Percentiles rank a stretch among this genome's conserved stretches.
These are phyloP conservation scores for Trichoderma pleuroti DNA, from an alignment of 2,329 filamentous ascomycete genomes.

Conservation along the genomic window DNA sequence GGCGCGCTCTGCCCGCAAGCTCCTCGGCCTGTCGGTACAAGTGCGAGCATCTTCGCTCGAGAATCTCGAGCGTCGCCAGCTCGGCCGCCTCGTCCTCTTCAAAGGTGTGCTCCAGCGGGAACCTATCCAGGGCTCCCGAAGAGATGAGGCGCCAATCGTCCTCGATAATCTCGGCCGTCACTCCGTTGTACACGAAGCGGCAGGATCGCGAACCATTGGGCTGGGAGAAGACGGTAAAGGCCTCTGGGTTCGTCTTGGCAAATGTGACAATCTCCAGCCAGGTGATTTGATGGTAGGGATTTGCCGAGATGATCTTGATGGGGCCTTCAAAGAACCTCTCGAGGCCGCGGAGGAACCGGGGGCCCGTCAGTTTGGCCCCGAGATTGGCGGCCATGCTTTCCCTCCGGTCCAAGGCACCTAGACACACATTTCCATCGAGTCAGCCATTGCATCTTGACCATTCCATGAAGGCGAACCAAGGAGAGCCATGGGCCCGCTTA, in stretches of 20 bases:
- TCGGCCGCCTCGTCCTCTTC: slow-evolving; percentile 85
- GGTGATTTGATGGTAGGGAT: slow-evolving; percentile 63
- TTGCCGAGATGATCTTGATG: slow-evolving; percentile 51
- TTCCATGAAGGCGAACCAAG: no score
- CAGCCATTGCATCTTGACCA: neutral
- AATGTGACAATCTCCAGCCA: slow-evolving; percentile 88
- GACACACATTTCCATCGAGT: neutral
- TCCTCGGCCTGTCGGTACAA: slow-evolving; percentile 80
- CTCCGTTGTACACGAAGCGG: slow-evolving; percentile 77
- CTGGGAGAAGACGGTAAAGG: slow-evolving; percentile 69
- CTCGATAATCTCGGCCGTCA: slow-evolving; percentile 79
- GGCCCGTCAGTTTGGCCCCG: slow-evolving; percentile 76
- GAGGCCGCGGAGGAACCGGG: slow-evolving; percentile 79
- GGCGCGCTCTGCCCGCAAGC: slow-evolving; percentile 58
- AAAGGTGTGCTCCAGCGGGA: slow-evolving; percentile 73
- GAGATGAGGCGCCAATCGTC: slow-evolving; percentile 84
- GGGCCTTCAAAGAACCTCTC: slow-evolving; percentile 82
- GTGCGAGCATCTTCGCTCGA: slow-evolving; percentile 72
- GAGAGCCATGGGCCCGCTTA: slow-evolving; percentile 15
- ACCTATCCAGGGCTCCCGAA: slow-evolving; percentile 75
- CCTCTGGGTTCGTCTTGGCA: slow-evolving; percentile 72
- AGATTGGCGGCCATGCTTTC: slow-evolving; percentile 84
- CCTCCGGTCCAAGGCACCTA: slow-evolving; percentile 74
- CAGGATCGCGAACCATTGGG: slow-evolving; percentile 69
- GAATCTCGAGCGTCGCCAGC: slow-evolving; percentile 75